Percentiles rank a stretch among this genome's conserved stretches.
Conservation (phyloP, 805 yeast species). For the Myxozyma kluyveri region DNA sequence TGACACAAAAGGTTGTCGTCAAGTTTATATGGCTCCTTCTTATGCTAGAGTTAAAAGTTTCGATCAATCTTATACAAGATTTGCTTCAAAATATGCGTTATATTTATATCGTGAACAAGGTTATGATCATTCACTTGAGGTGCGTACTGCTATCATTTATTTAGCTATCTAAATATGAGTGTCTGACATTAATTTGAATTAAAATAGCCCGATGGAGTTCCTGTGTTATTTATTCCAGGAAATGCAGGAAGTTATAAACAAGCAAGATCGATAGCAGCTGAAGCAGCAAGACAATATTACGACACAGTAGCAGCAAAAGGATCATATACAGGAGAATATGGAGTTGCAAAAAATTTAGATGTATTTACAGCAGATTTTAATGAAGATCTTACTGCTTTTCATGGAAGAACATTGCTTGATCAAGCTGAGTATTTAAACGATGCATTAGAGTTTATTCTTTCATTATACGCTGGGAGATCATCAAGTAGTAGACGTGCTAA, state of each 20-base stretch:
- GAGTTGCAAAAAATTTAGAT: constrained; percentile 55
- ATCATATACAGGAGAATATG: constrained; percentile 27
- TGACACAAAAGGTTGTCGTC: constrained; percentile 48
- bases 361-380: constrained; percentile 91
- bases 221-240: constrained; percentile 92
- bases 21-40: constrained; percentile 79
- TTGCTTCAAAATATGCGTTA: constrained; percentile 79
- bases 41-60: constrained; percentile 73
- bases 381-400: constrained; percentile 94
- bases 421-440: constrained; percentile 93
- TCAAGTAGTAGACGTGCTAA: constrained; percentile 33
- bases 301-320: constrained; percentile 37
- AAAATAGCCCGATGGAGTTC: constrained; percentile 68
- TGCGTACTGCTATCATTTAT: too few relatives aligned
- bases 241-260: constrained; percentile 94
- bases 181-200: too few relatives aligned
- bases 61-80: constrained; percentile 63
- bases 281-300: constrained; percentile 56
- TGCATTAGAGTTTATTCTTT: constrained; percentile 72
- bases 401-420: constrained; percentile 87
- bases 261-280: constrained; percentile 87
- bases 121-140: constrained; percentile 28
- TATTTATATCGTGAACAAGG: constrained; percentile 82
- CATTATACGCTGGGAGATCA: constrained; percentile 49
- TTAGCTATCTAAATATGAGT: neutral